These are phyloP conservation scores for Termitomyces sp. DNA, from an alignment of 1,284 basidiomycete genomes.

Conservation along the genomic window DNA sequence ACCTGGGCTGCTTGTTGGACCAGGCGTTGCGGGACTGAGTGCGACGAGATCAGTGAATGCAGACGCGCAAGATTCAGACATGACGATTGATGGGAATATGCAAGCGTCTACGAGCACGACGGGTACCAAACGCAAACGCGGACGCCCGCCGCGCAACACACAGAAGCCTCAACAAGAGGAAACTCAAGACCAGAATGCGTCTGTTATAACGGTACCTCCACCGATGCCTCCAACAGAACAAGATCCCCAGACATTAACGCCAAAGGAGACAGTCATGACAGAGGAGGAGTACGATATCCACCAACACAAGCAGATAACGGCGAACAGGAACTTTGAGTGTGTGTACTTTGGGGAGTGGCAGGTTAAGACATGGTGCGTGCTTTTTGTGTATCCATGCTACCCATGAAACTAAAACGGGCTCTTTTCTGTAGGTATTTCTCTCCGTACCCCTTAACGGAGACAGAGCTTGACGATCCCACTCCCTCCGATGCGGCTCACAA, in stretches of 20 bases:
- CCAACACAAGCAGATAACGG: constrained; percentile 60
- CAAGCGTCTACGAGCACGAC: background rate
- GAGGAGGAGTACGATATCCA: constrained; percentile 66
- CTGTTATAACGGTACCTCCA: background rate
- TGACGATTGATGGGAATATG: background rate
- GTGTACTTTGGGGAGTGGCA: constrained; percentile 73
- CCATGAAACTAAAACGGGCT: background rate
- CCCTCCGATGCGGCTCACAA: constrained; percentile 25
- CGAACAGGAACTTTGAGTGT: constrained; percentile 73
- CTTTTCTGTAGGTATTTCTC: constrained; percentile 75
- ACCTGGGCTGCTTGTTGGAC: constrained; percentile 1
- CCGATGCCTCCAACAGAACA: background rate
- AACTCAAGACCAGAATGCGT: background rate
- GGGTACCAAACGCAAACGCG: constrained; percentile 12
- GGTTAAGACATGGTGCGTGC: constrained; percentile 72
- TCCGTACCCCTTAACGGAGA: constrained; percentile 73
- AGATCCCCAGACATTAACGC: background rate
- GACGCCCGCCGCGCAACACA: constrained; percentile 5
- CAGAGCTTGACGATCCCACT: constrained; percentile 49
- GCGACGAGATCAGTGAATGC: background rate
- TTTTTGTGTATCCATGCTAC: background rate
- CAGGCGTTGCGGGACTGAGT: constrained; percentile 7
- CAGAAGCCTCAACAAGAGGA: background rate
- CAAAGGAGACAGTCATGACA: constrained; percentile 39
- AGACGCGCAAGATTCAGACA: background rate